A percentile compares a stretch with the other conserved stretches of the same genome.
These are phyloP conservation scores for Anisodus acutangulus DNA, from an alignment of 257 asterid species.

Conservation along the genomic window DNA sequence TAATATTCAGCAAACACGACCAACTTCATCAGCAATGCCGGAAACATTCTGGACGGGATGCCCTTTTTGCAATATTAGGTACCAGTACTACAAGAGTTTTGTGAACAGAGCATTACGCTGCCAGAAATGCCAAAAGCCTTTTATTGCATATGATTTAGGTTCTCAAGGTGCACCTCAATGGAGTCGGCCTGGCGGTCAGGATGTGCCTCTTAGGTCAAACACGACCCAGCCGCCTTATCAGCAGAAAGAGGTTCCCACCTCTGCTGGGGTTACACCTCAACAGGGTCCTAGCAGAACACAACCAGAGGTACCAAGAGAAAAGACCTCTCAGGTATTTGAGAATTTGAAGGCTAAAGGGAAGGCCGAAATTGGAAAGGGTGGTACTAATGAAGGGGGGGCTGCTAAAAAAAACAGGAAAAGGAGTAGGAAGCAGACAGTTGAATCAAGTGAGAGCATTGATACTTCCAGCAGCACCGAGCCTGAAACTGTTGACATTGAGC, in stretches of 20 bases:
- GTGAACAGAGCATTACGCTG: constrained; percentile 51
- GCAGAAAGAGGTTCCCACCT: constrained; percentile 37
- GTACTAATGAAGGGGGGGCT: constrained; percentile 31
- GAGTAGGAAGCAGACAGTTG: constrained; percentile 47
- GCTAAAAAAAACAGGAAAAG: constrained; percentile 51
- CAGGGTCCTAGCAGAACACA: constrained; percentile 35
- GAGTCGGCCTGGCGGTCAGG: constrained; percentile 45
- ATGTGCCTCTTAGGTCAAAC: constrained; percentile 35
- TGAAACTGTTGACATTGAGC: constrained; percentile 43
- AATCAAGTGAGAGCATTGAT: constrained; percentile 63
- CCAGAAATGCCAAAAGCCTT: constrained; percentile 49
- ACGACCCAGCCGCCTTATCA: constrained; percentile 37
- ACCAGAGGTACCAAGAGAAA: constrained; percentile 40
- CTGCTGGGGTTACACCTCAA: constrained; percentile 41
- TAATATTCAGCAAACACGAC: constrained; percentile 45
- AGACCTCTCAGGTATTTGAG: constrained; percentile 37
- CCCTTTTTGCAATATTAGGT: constrained; percentile 56
- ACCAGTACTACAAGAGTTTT: constrained; percentile 45
- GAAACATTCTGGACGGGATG: constrained; percentile 63
- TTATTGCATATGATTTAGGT: constrained; percentile 49
- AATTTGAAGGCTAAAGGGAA: constrained; percentile 38
- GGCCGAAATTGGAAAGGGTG: constrained; percentile 25
- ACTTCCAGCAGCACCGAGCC: constrained; percentile 52
- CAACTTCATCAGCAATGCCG: constrained; percentile 39
- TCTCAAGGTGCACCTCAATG: constrained; percentile 44